A percentile compares a stretch with the other conserved stretches of the same genome.
phyloP scores from a whole-genome alignment of 2,329 filamentous ascomycete species.

The Fonsecaea pugnacius region DNA sequence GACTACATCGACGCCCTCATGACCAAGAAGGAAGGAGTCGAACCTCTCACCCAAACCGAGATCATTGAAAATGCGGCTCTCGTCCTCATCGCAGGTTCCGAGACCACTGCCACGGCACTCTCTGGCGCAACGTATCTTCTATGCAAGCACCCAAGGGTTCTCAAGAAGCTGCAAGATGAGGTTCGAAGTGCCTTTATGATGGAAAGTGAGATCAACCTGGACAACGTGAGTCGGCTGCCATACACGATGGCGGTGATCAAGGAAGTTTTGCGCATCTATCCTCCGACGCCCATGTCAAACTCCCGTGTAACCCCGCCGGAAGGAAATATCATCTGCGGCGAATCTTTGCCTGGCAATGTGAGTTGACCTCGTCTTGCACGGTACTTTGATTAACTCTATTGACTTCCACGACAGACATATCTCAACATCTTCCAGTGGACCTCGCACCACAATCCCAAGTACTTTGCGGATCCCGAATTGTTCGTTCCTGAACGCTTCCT shows the following conservation, averaged over 20 bases:
- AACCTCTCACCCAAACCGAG: too few species aligned
- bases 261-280: not conserved
- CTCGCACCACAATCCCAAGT: constrained; percentile 19
- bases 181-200: constrained; percentile 19
- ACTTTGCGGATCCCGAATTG: constrained; percentile 22
- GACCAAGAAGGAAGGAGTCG: too few species aligned
- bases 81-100: constrained; percentile 49
- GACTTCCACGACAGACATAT: too few species aligned
- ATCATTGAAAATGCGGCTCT: constrained; percentile 11
- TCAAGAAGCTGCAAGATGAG: constrained; percentile 49
- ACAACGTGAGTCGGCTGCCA: not conserved
- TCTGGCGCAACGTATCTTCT: constrained; percentile 51
- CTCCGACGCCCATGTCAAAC: not conserved
- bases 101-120: constrained; percentile 54
- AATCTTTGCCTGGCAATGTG: constrained; percentile 19
- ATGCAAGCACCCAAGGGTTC: constrained; percentile 44
- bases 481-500: constrained; percentile 35
- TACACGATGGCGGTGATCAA: constrained; percentile 4
- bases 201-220: constrained; percentile 40
- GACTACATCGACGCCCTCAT: too few species aligned
- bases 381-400: too few species aligned
- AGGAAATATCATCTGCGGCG: not conserved
- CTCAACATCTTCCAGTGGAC: constrained; percentile 71
- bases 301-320: not conserved
- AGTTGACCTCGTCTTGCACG: constrained; percentile 52